Percentiles rank a stretch among this genome's conserved stretches.
Evolutionary conservation across 2,329 filamentous ascomycete genomes (phyloP).

Genomic region (Nemania sp.): DNA sequence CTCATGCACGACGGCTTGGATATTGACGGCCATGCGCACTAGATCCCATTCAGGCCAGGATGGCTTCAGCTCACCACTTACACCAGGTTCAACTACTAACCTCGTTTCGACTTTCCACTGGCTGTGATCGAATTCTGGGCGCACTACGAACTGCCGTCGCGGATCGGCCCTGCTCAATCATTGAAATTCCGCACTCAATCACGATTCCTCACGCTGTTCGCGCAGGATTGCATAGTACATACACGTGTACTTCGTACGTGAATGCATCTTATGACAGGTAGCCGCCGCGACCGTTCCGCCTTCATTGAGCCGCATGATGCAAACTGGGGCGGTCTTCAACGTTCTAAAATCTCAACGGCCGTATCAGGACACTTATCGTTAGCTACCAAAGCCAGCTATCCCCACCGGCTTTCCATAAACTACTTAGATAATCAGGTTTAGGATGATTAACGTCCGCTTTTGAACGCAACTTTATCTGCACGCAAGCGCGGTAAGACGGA

Average conservation of each 20-base stretch:
- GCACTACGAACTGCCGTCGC: constrained; percentile 1
- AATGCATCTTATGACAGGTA: neutral
- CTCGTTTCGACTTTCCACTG: neutral
- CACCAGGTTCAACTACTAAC: neutral
- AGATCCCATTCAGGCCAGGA: neutral
- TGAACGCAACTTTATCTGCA: neutral
- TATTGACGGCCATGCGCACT: neutral
- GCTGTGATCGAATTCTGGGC: neutral
- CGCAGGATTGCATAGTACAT: neutral
- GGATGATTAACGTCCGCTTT: too few species aligned
- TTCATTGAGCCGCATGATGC: constrained; percentile 14
- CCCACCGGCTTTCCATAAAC: neutral
- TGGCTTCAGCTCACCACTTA: constrained; percentile 7
- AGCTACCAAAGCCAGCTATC: too few species aligned
- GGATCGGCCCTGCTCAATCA: constrained; percentile 2
- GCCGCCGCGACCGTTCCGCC: neutral
- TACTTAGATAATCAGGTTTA: neutral
- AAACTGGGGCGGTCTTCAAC: neutral
- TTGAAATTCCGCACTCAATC: neutral
- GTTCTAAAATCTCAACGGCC: too few species aligned
- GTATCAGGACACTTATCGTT: too few species aligned
- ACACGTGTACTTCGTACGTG: neutral
- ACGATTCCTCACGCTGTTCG: neutral
- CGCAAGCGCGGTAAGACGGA: neutral
- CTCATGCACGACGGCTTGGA: neutral